Evolutionary conservation across 768 basidiomycete genomes (phyloP), one percentile per base, ranked within the genome.

Genomic region (Clitopilus hobsonii): DNA sequence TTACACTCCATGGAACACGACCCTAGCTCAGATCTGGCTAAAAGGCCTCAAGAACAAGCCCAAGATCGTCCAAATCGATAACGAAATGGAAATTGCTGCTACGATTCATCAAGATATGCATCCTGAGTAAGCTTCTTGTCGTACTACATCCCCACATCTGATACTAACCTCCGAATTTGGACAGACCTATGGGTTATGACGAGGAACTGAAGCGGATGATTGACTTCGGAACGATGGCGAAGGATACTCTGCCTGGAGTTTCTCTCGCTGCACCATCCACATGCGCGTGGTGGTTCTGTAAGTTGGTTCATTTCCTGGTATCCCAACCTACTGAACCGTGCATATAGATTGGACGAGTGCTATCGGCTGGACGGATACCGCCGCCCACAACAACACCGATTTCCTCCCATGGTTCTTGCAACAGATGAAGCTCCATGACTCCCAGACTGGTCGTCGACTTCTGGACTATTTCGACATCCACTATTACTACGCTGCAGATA

Each of bases 61-160:
- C 0, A 67, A 64, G 3, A 67, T 81, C 48, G 71, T 80, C 13
- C 67, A 76, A 5, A 71, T 82, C 54, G 81, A 82, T 61, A 82
- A 82, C 61, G 81, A 82, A 62, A 82, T 82, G 14, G 81, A 82
- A 62, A 82, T 82, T 53, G 77, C 81, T 10, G 66, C 67, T 51
- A 76, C 60, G 56, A 82, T 80, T 13, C 81, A 82, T 59, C 76
- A 78, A 63, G 81, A 82, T 57, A 82, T 82, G 79, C 81, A 82
- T 61, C 79, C 81, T 1, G 59, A 57, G 76, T 77, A 63, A 45
- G 71, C 60, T 11, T 6, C 51, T 20, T 18, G 5, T 8, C 18
- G 4, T n/a, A 11, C n/a, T 3, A n/a, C 2, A n/a, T 4, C 32
- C 13, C n/a, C n/a, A 10, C 8, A 11, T 36, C 8, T n/a, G n/a